phyloP scores from a whole-genome alignment of 768 basidiomycete species.

The Panaeolus papilionaceus region DNA sequence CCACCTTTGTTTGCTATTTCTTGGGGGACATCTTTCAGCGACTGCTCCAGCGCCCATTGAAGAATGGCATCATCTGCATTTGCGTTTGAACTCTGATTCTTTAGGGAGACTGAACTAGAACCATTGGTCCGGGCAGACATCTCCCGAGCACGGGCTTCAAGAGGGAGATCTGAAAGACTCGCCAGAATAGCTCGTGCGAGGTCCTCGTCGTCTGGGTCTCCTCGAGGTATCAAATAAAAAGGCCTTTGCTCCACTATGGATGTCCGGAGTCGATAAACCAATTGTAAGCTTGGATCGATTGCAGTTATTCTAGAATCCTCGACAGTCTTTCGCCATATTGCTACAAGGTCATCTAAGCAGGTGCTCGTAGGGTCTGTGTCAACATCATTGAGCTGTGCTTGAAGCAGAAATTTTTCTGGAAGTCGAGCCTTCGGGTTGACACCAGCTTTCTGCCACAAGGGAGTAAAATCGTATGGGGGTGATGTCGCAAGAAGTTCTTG shows the following conservation, averaged over 20 bases:
- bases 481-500: slow-evolving; percentile 50
- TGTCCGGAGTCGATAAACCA: slow-evolving; percentile 52
- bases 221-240: slow-evolving; percentile 2
- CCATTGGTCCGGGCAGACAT: neutral
- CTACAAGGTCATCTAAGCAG: slow-evolving; percentile 47
- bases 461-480: slow-evolving; percentile 56
- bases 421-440: slow-evolving; percentile 51
- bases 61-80: slow-evolving; percentile 18
- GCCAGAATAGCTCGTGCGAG: slow-evolving; percentile 28
- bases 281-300: slow-evolving; percentile 48
- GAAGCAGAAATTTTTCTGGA: slow-evolving; percentile 55
- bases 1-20: neutral
- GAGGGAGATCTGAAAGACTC: slow-evolving; percentile 21
- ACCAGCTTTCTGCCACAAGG: slow-evolving; percentile 55
- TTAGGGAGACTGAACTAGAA: neutral
- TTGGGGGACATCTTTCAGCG: slow-evolving; percentile 8
- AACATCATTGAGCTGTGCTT: slow-evolving; percentile 40
- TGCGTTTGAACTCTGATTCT: neutral
- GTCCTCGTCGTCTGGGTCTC: slow-evolving; percentile 22
- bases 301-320: slow-evolving; percentile 33
- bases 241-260: slow-evolving; percentile 27
- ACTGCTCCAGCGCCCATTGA: slow-evolving; percentile 23
- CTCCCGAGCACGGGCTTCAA: neutral
- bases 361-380: slow-evolving; percentile 26
- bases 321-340: slow-evolving; percentile 37